Percentiles rank a stretch among this genome's conserved stretches.
Evolutionary conservation across 177 flowering plant genomes (phyloP).

Genomic region (Vitis hybrid): DNA sequence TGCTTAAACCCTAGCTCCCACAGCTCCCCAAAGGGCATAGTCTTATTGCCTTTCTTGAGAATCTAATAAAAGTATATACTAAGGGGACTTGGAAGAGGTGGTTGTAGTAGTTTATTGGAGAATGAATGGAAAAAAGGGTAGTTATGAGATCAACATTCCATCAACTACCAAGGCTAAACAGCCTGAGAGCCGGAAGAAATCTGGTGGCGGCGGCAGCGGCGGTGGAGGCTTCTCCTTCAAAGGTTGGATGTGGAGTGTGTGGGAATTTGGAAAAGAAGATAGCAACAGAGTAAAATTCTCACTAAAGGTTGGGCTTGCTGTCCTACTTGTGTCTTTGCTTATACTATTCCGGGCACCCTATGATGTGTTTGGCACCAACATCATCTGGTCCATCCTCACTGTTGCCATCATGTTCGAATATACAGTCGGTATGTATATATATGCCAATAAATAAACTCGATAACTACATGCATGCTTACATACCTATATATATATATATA

Average conservation of each 20-base stretch:
- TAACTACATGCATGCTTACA: background rate
- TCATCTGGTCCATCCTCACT: slow-evolving; percentile 89
- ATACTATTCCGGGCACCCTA: slow-evolving; percentile 70
- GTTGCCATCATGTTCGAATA: slow-evolving; percentile 91
- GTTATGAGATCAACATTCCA: slow-evolving; percentile 43
- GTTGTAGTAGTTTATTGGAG: slow-evolving; percentile 24
- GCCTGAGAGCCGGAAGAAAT: slow-evolving; percentile 16
- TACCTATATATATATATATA: background rate
- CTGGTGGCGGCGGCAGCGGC: background rate
- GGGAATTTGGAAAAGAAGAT: slow-evolving; percentile 68
- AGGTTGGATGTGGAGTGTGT: slow-evolving; percentile 40
- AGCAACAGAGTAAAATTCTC: slow-evolving; percentile 63
- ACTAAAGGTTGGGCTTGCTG: slow-evolving; percentile 76
- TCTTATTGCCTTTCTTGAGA: background rate
- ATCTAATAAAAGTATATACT: background rate
- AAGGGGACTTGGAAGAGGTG: background rate
- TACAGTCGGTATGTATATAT: slow-evolving; percentile 74
- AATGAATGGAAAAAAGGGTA: slow-evolving; percentile 71
- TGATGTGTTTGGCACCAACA: slow-evolving; percentile 67
- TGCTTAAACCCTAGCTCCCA: background rate
- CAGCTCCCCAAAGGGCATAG: background rate
- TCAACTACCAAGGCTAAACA: slow-evolving; percentile 17
- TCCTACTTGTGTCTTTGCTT: slow-evolving; percentile 72
- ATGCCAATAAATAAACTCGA: background rate
- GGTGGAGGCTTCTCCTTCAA: slow-evolving; percentile 16